phyloP scores from a whole-genome alignment of 768 basidiomycete genomes.

The Suillus hirtellus region DNA sequence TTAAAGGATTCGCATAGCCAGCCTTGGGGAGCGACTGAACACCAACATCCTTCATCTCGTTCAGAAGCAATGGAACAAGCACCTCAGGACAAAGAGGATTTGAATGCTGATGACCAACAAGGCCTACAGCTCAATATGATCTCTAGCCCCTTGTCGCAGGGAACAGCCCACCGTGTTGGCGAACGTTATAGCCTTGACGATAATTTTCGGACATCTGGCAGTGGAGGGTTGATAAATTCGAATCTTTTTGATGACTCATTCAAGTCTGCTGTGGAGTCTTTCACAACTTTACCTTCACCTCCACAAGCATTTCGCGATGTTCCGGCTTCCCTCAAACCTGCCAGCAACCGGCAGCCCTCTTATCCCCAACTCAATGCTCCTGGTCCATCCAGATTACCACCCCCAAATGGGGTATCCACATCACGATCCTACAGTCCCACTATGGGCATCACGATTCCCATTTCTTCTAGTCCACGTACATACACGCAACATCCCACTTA shows the following conservation, averaged over 20 bases:
- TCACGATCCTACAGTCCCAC: constrained; percentile 51
- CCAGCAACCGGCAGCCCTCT: constrained; percentile 48
- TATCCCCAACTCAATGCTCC: constrained; percentile 39
- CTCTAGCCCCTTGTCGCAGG: constrained; percentile 48
- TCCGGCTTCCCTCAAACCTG: constrained; percentile 37
- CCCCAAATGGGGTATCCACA: constrained; percentile 59
- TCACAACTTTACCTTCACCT: constrained; percentile 24
- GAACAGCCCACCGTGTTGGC: constrained; percentile 44
- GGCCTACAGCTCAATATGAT: constrained; percentile 40
- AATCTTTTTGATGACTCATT: constrained; percentile 30
- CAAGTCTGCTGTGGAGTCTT: constrained; percentile 33
- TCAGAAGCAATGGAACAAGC: constrained; percentile 25
- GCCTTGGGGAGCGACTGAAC: constrained; percentile 35
- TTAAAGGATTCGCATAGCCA: constrained; percentile 77
- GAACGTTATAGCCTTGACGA: constrained; percentile 58
- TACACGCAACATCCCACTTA: constrained; percentile 78
- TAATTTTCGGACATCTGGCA: constrained; percentile 20
- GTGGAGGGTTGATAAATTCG: constrained; percentile 27
- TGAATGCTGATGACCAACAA: constrained; percentile 23
- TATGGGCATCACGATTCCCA: constrained; percentile 51
- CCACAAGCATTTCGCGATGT: constrained; percentile 23
- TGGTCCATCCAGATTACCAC: constrained; percentile 37
- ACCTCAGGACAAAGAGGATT: constrained; percentile 21
- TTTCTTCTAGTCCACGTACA: constrained; percentile 66
- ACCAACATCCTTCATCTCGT: constrained; percentile 15